Evolutionary conservation across 1,284 basidiomycete species (phyloP), one percentile per base, ranked within the genome.

Genomic region (Marasmius sp.): DNA sequence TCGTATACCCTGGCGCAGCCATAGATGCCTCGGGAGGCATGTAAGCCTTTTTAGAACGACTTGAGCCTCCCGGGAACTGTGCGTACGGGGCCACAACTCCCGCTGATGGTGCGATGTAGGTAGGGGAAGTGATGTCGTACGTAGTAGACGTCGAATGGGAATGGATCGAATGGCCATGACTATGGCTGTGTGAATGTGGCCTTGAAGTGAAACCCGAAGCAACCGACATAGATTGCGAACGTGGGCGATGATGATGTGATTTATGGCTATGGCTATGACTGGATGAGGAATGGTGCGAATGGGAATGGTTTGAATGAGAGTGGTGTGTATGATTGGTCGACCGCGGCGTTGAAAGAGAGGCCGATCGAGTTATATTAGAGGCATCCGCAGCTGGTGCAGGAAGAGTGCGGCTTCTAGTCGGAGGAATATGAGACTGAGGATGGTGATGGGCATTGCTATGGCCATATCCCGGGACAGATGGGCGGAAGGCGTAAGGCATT

Each of bases 361-460:
- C 39, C 27, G 55, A 61, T 38, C 27, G 14, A 53, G 27, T 33
- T 14, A 41, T 33, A 9, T 39, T 20, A 22, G 48, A 22, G 1
- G 11, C 39, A 12, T 9, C 34, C 38, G 38, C 36, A 37, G 34
- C 34, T n/a, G 49, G 51, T 18, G 48, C 48, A 27, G 58, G 58
- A 12, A 59, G 58, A 52, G 58, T 59, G 14, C 34, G 39, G 16
- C 58, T 52, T 20, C 58, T 52, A 22, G 50, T 6, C 20, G 50
- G 14, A n/a, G 33, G 10, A 22, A 20, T 9, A 16, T 27, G 58
- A 16, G 50, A 53, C 33, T 39, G 39, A 18, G 38, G 39, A 39
- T 11, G 16, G 37, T n/a, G 20, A n/a, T 14, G 43, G 52, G 5
- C 41, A 37, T 22, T 22, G 12, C 36, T 45, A 48, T 36, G 12